Evolutionary conservation across 768 basidiomycete genomes (phyloP).

Genomic region (Nidularia sp.): DNA sequence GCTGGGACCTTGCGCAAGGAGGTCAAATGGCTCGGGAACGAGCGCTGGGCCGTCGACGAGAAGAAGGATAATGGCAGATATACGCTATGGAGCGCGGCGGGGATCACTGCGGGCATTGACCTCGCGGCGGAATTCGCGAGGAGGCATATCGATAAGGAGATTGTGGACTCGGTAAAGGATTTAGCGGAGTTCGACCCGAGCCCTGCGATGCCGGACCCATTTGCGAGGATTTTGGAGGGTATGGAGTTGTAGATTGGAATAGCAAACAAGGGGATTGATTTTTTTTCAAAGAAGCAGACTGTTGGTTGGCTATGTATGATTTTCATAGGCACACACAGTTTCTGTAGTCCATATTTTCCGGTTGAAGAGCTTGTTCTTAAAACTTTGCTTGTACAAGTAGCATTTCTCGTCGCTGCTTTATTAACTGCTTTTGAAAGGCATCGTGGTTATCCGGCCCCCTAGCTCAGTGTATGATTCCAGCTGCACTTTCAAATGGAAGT

Average conservation of each 20-base stretch:
- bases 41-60: slow-evolving; percentile 19
- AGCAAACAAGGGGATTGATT: too few species aligned
- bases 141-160: slow-evolving; percentile 15
- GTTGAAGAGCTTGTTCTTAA: too few species aligned
- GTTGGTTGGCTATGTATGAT: too few species aligned
- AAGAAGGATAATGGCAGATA: slow-evolving; percentile 7
- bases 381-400: too few species aligned
- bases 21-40: slow-evolving; percentile 22
- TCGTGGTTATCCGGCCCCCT: too few species aligned
- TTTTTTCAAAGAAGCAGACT: too few species aligned
- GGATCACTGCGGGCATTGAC: slow-evolving; percentile 20
- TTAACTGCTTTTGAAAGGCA: too few species aligned
- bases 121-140: slow-evolving; percentile 20
- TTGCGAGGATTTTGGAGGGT: slow-evolving; percentile 16
- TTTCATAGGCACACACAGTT: too few species aligned
- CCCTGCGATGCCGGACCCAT: slow-evolving; percentile 19
- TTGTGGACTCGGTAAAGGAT: slow-evolving; percentile 12
- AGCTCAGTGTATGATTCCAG: too few species aligned
- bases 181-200: slow-evolving; percentile 18
- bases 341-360: too few species aligned
- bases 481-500: too few species aligned
- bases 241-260: slow-evolving; percentile 8
- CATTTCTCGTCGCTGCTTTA: too few species aligned
- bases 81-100: slow-evolving; percentile 16
- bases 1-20: slow-evolving; percentile 11